Conservation (phyloP, 176 grass and related monocot genomes). For the Triticum aestivum region DNA sequence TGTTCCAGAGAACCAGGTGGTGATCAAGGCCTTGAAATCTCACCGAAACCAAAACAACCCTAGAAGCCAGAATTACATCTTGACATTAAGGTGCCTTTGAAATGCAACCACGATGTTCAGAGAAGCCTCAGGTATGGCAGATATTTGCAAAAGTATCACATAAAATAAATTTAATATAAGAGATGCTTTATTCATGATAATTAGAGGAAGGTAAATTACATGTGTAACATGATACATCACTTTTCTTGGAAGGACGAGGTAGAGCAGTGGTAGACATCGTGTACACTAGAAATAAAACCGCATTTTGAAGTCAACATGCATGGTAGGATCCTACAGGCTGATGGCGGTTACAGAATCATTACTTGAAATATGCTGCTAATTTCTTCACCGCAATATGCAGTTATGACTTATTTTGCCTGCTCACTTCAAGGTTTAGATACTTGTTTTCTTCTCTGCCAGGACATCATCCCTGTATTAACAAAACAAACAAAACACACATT, state of each 20-base stretch:
- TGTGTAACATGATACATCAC: not conserved
- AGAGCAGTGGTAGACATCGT: not conserved
- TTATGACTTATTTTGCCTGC: not conserved
- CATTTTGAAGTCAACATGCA: not conserved
- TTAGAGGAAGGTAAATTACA: not conserved
- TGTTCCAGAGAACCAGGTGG: not conserved
- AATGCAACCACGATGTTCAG: not conserved
- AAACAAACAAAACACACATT: not conserved
- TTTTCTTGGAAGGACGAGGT: not conserved
- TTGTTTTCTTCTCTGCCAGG: not conserved
- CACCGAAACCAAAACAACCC: not conserved
- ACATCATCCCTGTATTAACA: constrained; percentile 19
- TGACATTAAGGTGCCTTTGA: not conserved
- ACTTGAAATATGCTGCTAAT: not conserved
- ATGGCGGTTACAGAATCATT: not conserved
- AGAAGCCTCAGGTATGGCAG: not conserved
- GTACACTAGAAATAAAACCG: not conserved
- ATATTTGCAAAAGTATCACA: not conserved
- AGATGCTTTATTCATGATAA: not conserved
- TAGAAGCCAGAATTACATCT: not conserved
- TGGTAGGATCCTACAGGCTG: not conserved
- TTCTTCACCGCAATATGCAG: not conserved
- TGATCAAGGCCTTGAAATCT: not conserved
- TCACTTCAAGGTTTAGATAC: constrained; percentile 5
- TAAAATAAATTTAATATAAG: not conserved